These are phyloP conservation scores for Trichosporon sp. DNA, from an alignment of 1,284 basidiomycete genomes.

Conservation along the genomic window DNA sequence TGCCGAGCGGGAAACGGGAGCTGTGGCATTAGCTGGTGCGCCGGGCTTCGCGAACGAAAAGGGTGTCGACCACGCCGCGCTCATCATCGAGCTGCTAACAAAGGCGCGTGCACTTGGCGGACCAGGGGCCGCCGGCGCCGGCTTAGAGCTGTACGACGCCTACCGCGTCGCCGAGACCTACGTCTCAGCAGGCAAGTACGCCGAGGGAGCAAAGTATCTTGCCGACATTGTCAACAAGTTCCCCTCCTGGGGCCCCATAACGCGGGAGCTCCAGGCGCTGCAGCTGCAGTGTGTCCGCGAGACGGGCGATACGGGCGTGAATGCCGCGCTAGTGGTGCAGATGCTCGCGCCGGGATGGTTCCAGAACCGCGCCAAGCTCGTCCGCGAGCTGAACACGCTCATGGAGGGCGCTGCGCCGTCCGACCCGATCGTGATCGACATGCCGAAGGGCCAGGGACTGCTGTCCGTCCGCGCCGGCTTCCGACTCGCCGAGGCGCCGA, in stretches of 20 bases:
- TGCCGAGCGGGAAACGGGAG: slow-evolving; percentile 48
- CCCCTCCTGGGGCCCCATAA: slow-evolving; percentile 65
- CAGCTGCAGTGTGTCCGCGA: slow-evolving; percentile 75
- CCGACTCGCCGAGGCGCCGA: slow-evolving; percentile 59
- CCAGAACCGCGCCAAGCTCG: slow-evolving; percentile 23
- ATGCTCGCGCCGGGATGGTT: slow-evolving; percentile 58
- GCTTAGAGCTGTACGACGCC: slow-evolving; percentile 76
- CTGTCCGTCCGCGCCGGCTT: slow-evolving; percentile 62
- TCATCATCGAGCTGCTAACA: slow-evolving; percentile 81
- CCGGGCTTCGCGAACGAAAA: slow-evolving; percentile 69
- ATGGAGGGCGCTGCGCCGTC: slow-evolving; percentile 60
- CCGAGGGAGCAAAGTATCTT: slow-evolving; percentile 79
- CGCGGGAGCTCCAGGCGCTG: slow-evolving; percentile 63
- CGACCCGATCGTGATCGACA: slow-evolving; percentile 58
- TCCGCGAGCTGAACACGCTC: slow-evolving; percentile 64
- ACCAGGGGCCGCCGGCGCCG: slow-evolving; percentile 52
- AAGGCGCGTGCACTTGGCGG: slow-evolving; percentile 88
- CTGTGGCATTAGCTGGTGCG: slow-evolving; percentile 36
- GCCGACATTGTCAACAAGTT: slow-evolving; percentile 80
- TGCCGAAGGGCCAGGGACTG: slow-evolving; percentile 60
- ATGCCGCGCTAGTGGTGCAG: slow-evolving; percentile 67
- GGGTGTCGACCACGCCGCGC: slow-evolving; percentile 75
- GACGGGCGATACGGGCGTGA: slow-evolving; percentile 66
- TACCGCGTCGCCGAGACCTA: slow-evolving; percentile 83
- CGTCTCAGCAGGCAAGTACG: slow-evolving; percentile 56